Conservation (phyloP, 306 rosid genomes). For the Vachellia collinsii region DNA sequence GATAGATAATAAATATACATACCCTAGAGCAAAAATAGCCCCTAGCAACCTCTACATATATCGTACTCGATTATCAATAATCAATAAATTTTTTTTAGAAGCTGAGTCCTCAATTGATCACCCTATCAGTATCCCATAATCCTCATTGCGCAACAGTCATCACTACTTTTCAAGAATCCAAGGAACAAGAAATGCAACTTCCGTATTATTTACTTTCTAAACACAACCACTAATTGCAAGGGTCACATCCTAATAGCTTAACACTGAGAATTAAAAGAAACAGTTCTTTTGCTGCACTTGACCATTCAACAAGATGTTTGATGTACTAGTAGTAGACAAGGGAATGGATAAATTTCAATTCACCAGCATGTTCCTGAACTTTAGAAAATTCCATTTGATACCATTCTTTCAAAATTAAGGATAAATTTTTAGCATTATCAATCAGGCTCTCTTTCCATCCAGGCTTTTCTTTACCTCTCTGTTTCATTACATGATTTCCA, state of each 20-base stretch:
- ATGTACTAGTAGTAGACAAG: background rate
- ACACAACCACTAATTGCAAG: background rate
- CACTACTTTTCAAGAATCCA: background rate
- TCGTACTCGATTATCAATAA: background rate
- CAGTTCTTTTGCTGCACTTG: background rate
- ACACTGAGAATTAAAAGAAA: background rate
- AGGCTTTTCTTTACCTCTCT: background rate
- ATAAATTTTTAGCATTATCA: background rate
- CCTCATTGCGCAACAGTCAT: background rate
- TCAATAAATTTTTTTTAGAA: background rate
- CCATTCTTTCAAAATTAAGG: background rate
- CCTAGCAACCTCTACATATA: background rate
- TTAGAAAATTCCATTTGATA: background rate
- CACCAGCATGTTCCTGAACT: background rate
- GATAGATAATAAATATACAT: background rate
- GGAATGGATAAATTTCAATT: background rate
- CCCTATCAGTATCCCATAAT: background rate
- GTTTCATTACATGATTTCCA: background rate
- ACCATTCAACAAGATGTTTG: background rate
- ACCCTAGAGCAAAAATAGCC: background rate
- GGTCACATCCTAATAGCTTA: background rate
- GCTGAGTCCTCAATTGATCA: background rate
- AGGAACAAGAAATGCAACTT: background rate
- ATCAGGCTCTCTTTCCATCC: background rate
- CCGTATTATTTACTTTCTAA: background rate